Conservation (phyloP, 352 stramenopile genomes). For the Pythium sp. region DNA sequence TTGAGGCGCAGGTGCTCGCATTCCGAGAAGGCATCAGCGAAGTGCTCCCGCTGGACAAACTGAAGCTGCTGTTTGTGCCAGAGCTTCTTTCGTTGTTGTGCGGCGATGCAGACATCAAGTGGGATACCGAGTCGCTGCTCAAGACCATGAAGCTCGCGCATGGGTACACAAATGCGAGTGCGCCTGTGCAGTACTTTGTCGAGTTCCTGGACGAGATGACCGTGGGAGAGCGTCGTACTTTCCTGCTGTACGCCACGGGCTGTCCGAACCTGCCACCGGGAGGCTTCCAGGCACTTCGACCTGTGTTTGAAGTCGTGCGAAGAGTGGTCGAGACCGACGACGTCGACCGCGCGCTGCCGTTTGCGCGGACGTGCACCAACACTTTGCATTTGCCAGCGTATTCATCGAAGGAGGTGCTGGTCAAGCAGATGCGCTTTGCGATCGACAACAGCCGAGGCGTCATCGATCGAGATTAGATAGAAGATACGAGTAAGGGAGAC, state of each 20-base stretch:
- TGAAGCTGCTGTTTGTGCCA: constrained; percentile 64
- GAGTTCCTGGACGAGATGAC: constrained; percentile 71
- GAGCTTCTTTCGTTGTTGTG: constrained; percentile 71
- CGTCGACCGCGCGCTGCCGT: constrained; percentile 74
- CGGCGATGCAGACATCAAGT: constrained; percentile 70
- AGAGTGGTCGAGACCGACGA: constrained; percentile 68
- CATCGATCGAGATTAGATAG: constrained; percentile 78
- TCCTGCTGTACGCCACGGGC: constrained; percentile 79
- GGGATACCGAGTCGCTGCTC: constrained; percentile 57
- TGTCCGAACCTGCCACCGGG: constrained; percentile 79
- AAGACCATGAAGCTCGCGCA: constrained; percentile 79
- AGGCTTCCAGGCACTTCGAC: constrained; percentile 63
- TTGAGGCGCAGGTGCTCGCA: constrained; percentile 58
- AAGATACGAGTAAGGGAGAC: neutral
- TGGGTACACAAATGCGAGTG: constrained; percentile 77
- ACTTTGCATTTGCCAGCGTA: constrained; percentile 83
- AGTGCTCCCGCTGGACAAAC: constrained; percentile 65
- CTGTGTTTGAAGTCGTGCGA: constrained; percentile 79
- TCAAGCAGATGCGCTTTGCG: constrained; percentile 62
- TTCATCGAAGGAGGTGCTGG: constrained; percentile 62
- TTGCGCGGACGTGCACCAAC: constrained; percentile 85
- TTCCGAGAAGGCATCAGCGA: constrained; percentile 79
- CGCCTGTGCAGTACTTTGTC: constrained; percentile 66
- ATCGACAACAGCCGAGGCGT: constrained; percentile 79
- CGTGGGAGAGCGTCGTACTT: constrained; percentile 51